These are phyloP conservation scores for Serendipita sp. DNA, from an alignment of 1,284 basidiomycete species.

Conservation along the genomic window DNA sequence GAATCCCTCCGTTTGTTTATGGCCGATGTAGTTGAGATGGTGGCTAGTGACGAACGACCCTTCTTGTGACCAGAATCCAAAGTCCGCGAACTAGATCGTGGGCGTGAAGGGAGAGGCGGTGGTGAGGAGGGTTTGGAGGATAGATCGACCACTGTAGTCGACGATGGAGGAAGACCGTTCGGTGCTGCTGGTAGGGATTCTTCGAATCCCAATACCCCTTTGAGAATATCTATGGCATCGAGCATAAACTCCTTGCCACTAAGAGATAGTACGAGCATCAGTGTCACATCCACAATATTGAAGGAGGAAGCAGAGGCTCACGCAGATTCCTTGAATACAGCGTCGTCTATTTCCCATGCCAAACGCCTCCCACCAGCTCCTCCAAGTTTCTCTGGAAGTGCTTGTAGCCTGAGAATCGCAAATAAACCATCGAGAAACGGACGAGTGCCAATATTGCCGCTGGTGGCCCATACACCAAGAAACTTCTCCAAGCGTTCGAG, in stretches of 20 bases:
- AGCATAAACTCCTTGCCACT: constrained; percentile 76
- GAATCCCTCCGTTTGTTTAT: background rate
- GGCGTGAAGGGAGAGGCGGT: background rate
- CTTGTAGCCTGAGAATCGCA: constrained; percentile 59
- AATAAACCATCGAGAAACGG: constrained; percentile 67
- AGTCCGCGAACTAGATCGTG: background rate
- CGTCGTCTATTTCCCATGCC: constrained; percentile 71
- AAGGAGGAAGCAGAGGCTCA: constrained; percentile 26
- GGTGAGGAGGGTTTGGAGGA: background rate
- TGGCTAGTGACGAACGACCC: background rate
- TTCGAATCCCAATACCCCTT: constrained; percentile 45
- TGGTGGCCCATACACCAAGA: constrained; percentile 58
- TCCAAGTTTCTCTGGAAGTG: constrained; percentile 53
- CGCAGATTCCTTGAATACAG: constrained; percentile 72
- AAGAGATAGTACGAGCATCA: constrained; percentile 12
- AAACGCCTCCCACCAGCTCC: constrained; percentile 53
- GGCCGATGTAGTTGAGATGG: background rate
- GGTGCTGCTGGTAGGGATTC: constrained; percentile 14
- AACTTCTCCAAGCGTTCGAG: constrained; percentile 56
- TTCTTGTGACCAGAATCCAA: background rate
- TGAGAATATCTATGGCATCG: constrained; percentile 64
- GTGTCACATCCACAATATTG: constrained; percentile 4
- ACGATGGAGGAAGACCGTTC: constrained; percentile 29
- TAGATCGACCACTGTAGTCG: background rate
- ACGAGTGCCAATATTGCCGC: constrained; percentile 65